Percentiles rank a stretch among this genome's conserved stretches.
Conservation (phyloP, 1,139 yeast species). For the Magnusiomyces paraingens region DNA sequence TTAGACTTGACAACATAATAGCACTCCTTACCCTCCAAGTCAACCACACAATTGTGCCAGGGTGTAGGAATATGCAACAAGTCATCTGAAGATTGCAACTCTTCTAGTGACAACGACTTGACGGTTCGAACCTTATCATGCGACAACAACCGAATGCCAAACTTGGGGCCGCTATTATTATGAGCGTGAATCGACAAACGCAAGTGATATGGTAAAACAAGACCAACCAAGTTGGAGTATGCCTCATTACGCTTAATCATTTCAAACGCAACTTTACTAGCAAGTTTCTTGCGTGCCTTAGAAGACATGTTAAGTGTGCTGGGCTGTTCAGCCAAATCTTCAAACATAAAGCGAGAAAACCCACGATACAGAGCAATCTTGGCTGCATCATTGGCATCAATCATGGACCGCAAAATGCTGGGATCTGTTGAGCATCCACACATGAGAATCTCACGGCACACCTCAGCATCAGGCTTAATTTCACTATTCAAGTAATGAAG, state of each 20-base stretch:
- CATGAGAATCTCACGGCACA: constrained; percentile 16
- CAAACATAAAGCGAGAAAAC: constrained; percentile 15
- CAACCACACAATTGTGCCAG: constrained; percentile 17
- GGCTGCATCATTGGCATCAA: constrained; percentile 16
- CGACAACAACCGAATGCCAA: constrained; percentile 15
- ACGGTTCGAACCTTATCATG: constrained; percentile 13
- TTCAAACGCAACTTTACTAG: constrained; percentile 17
- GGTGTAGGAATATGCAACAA: constrained; percentile 17
- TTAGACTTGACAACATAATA: constrained; percentile 15
- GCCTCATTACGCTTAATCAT: constrained; percentile 19
- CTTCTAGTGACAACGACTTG: constrained; percentile 11
- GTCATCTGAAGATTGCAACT: constrained; percentile 14
- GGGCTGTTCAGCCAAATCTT: constrained; percentile 16
- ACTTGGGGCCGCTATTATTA: constrained; percentile 17
- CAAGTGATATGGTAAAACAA: constrained; percentile 14
- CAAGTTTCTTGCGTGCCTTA: constrained; percentile 15
- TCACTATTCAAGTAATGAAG: constrained; percentile 13
- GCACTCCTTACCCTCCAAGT: constrained; percentile 7
- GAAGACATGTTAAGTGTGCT: constrained; percentile 5
- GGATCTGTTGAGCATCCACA: constrained; percentile 17
- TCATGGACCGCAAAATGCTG: constrained; percentile 11
- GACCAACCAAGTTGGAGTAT: constrained; percentile 17
- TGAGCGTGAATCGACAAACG: constrained; percentile 18
- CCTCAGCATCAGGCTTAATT: constrained; percentile 13
- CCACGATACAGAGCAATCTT: constrained; percentile 17